phyloP scores from a whole-genome alignment of 805 yeast species.

The Nakazawaea holstii region DNA sequence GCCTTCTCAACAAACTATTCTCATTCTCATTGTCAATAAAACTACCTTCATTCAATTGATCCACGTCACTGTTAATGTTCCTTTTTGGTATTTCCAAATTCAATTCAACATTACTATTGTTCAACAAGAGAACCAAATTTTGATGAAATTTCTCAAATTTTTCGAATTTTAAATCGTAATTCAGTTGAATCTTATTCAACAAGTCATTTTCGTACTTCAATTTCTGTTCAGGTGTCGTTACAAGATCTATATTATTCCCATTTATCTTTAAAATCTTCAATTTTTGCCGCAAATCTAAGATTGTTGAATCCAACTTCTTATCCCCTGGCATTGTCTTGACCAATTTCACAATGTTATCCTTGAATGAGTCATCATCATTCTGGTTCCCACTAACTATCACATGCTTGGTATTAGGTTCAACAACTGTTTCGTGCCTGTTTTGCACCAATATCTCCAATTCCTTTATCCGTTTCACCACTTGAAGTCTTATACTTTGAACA shows the following conservation, averaged over 20 bases:
- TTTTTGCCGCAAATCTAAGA: conserved; percentile 2
- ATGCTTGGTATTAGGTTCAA: not conserved
- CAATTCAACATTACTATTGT: not conserved
- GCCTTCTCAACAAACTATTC: not conserved
- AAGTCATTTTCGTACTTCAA: conserved; percentile 10
- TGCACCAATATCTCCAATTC: conserved; percentile 15
- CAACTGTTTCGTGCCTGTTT: conserved; percentile 10
- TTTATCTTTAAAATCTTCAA: conserved; percentile 8
- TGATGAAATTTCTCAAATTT: not conserved
- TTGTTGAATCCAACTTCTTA: not conserved
- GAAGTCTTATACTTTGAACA: conserved; percentile 17
- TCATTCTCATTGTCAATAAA: too few species aligned
- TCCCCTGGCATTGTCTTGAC: not conserved
- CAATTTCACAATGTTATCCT: not conserved
- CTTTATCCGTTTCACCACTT: conserved; percentile 18
- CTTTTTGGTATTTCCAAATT: not conserved
- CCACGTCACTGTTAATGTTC: not conserved
- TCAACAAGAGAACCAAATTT: not conserved
- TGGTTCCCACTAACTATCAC: too few species aligned
- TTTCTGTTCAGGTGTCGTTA: conserved; percentile 11
- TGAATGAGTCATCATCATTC: not conserved
- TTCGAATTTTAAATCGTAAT: conserved; percentile 1
- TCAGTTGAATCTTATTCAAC: conserved; percentile 3
- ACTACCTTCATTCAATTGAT: not conserved
- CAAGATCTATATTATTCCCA: conserved; percentile 10